A percentile compares a stretch with the other conserved stretches of the same genome.
These are phyloP conservation scores for Saccharomyces hybrid DNA, from an alignment of 1,139 yeast genomes.

Conservation along the genomic window DNA sequence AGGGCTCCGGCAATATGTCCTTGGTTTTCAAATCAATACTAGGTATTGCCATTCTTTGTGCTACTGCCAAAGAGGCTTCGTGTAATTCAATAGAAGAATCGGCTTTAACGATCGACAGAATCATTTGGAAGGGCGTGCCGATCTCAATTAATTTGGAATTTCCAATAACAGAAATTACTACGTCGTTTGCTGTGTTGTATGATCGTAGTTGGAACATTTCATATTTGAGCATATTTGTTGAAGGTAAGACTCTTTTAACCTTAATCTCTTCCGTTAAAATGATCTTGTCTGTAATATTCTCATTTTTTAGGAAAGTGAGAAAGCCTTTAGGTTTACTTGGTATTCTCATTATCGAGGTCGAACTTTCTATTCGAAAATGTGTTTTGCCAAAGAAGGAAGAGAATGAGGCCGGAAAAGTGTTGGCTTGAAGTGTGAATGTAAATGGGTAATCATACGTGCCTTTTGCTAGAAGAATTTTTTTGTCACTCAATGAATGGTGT, in stretches of 20 bases:
- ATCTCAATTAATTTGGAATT: slow-evolving; percentile 4
- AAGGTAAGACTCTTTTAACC: slow-evolving; percentile 17
- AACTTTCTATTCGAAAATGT: slow-evolving; percentile 19
- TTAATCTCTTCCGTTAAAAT: slow-evolving; percentile 16
- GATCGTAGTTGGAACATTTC: slow-evolving; percentile 7
- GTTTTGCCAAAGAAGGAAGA: slow-evolving; percentile 18
- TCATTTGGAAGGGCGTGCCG: background rate
- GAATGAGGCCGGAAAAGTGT: slow-evolving; percentile 17
- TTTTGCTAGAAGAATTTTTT: slow-evolving; percentile 6
- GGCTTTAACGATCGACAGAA: background rate
- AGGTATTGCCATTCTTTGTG: slow-evolving; percentile 3
- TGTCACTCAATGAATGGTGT: background rate
- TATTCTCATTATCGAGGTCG: slow-evolving; percentile 10
- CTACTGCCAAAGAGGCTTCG: slow-evolving; percentile 1
- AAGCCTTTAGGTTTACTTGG: background rate
- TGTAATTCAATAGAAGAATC: background rate
- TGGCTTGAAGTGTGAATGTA: slow-evolving; percentile 15
- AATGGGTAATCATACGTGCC: slow-evolving; percentile 21
- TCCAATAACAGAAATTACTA: background rate
- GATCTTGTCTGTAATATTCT: slow-evolving; percentile 13
- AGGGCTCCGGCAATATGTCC: background rate
- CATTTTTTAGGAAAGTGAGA: slow-evolving; percentile 3
- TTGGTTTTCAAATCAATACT: background rate
- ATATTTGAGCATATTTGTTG: slow-evolving; percentile 6
- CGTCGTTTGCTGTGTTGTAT: background rate